Evolutionary conservation across 2,329 filamentous ascomycete species (phyloP).

Genomic region (Neophaeococcomyces mojaviensis): DNA sequence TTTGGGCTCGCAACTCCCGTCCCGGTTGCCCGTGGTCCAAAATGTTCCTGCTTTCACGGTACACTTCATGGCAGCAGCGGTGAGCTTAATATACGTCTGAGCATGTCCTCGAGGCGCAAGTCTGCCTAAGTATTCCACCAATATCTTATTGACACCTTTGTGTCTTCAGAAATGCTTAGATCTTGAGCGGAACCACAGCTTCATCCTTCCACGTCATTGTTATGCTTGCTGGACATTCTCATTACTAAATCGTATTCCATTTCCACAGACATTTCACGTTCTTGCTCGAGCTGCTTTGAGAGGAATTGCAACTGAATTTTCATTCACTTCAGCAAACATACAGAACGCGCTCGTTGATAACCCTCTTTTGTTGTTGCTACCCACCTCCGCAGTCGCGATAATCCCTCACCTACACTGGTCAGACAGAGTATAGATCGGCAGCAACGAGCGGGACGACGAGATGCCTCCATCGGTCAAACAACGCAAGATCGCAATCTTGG

Average conservation of each 20-base stretch:
- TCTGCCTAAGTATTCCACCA: too few species aligned
- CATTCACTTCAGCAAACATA: neutral
- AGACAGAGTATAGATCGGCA: neutral
- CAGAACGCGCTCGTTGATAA: neutral
- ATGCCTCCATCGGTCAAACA: slow-evolving; percentile 74
- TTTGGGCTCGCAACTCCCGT: too few species aligned
- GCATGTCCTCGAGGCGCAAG: too few species aligned
- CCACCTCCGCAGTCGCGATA: too few species aligned
- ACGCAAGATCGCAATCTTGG: slow-evolving; percentile 91
- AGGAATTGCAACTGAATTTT: neutral
- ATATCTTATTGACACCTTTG: too few species aligned
- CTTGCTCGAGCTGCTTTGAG: neutral
- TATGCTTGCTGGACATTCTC: neutral
- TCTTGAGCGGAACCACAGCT: too few species aligned
- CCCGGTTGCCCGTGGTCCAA: too few species aligned
- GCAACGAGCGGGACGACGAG: neutral
- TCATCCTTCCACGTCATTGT: slow-evolving; percentile 2
- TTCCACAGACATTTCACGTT: neutral
- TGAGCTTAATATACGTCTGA: too few species aligned
- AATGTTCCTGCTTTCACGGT: too few species aligned
- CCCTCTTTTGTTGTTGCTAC: neutral
- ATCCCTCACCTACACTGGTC: neutral
- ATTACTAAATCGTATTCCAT: slow-evolving; percentile 9
- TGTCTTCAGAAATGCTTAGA: too few species aligned
- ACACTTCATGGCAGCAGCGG: too few species aligned